Base-by-base conservation (phyloP, 805 yeast genomes). In the Candida taoyuanica region DNA sequence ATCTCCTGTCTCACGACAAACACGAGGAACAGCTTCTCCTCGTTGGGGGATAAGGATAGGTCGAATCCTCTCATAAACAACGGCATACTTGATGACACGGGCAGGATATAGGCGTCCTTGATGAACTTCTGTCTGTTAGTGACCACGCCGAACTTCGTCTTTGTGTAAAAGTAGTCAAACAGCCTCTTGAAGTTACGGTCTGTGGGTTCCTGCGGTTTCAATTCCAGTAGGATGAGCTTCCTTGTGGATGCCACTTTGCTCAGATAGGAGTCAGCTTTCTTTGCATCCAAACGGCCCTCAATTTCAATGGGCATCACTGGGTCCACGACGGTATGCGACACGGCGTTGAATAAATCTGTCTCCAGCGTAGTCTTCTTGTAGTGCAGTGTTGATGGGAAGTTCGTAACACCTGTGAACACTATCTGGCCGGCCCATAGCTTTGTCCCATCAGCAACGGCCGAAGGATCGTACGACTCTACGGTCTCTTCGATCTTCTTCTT, bases 221-320 rank as follows among this genome's bases (percentile, higher is more conserved):
- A 52, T 42, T 73, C 71, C 25, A 75, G 63, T 15, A 81, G 48
- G 15, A 68, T 72, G 17, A 85, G 51, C 52, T 78, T 78, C 48
- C 85, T 66, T 2, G 79, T 61, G 7, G 57, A 48, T 1, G 64
- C 49, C 15, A 76, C 66, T 44, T 71, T 69, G 19, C 55, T 46
- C 43, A 85, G 58, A 52, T 85, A 85, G 11, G 62, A 63, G 37
- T 71, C 76, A 1, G 87, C 94, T 35, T 61, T 65, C 5, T 46
- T 39, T 4, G 64, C 52, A 49, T 74, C 78, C 31, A 86, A 64
- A 39, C 87, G 67, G 3, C 95, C 95, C 43, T 76, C 80, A 31
- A 85, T 60, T 21, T 63, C 62, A 47, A 78, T 58, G 25, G 59
- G 47, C 29, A 52, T 35, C 15, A 46, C 40, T 24, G 44, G 38